These are phyloP conservation scores for Cyamopsis tetragonoloba DNA, from an alignment of 306 rosid genomes.

Conservation along the genomic window DNA sequence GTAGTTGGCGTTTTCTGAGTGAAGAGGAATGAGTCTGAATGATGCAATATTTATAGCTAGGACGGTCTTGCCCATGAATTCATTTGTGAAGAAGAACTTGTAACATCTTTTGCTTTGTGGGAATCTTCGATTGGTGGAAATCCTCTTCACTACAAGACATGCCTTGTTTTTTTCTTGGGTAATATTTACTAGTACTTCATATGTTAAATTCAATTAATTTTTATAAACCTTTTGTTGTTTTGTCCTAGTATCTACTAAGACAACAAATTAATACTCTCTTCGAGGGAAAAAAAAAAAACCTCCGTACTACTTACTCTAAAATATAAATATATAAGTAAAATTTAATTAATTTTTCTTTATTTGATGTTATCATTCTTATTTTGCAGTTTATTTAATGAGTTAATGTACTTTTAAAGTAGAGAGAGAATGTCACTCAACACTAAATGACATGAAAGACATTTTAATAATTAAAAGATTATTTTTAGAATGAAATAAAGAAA, in stretches of 20 bases:
- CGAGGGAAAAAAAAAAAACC: too few species aligned
- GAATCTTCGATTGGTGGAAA: constrained; percentile 55
- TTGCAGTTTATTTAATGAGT: too few species aligned
- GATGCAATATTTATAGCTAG: constrained; percentile 31
- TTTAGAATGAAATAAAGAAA: too few species aligned
- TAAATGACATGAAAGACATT: too few species aligned
- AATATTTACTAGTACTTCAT: not conserved
- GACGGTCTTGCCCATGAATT: not conserved
- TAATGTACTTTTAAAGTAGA: too few species aligned
- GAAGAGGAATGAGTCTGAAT: constrained; percentile 5
- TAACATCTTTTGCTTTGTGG: constrained; percentile 15
- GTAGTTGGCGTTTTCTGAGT: not conserved
- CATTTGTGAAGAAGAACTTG: not conserved
- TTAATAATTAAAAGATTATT: too few species aligned
- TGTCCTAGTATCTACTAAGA: not conserved
- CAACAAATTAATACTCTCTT: too few species aligned
- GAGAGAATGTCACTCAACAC: too few species aligned
- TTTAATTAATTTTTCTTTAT: too few species aligned
- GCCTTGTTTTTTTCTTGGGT: constrained; percentile 18
- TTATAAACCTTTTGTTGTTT: not conserved
- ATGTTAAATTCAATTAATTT: not conserved
- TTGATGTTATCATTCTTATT: too few species aligned
- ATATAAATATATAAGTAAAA: too few species aligned
- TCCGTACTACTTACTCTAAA: too few species aligned
- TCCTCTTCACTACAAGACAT: constrained; percentile 57